Evolutionary conservation across 345 rosid genomes (phyloP), one percentile per base, ranked within the genome.

Genomic region (Gossypium arboreum): DNA sequence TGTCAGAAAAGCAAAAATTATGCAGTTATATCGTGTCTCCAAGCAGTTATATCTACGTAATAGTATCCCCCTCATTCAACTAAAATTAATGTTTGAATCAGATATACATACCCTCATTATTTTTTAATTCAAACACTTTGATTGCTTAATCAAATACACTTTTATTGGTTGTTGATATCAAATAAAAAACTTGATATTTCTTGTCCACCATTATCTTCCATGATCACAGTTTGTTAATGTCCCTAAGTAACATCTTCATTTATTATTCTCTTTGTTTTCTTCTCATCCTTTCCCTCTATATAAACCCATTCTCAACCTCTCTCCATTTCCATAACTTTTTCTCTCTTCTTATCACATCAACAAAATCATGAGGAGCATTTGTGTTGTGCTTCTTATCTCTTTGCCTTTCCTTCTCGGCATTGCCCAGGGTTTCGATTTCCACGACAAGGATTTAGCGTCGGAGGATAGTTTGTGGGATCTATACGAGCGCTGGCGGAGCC

Each of bases 401-500:
- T 62, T 87, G 44, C 81, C 81, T 77, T 54, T 90, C 76, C 75
- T 90, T 71, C 75, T 86, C 16, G 85, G 83, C 48, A 68, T 78
- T 0, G 77, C 85, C 2, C 71, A 84, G 70, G 57, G 97, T 79
- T 84, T 94, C 47, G 97, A 94, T 64, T 87, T 85, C 85, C 86
- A 85, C 25, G 90, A 88, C 54, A 85, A 80, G 73, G 97, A 94
- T 11, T 68, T 94, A 75, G 89, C 68, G 12, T 81, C 92, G 0
- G 97, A 94, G 55, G 89, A 94, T 20, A 84, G 84, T 41, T 73
- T 92, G 73, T 86, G 94, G 97, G 90, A 86, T 25, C 67, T 94
- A 61, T 94, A 92, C 22, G 97, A 92, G 86, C 80, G 91, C 67
- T 91, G 97, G 97, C 88, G 93, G 81, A 88, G 90, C 78, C 94